Conservation (phyloP, 116 monocot species). For the Posidonia oceanica region DNA sequence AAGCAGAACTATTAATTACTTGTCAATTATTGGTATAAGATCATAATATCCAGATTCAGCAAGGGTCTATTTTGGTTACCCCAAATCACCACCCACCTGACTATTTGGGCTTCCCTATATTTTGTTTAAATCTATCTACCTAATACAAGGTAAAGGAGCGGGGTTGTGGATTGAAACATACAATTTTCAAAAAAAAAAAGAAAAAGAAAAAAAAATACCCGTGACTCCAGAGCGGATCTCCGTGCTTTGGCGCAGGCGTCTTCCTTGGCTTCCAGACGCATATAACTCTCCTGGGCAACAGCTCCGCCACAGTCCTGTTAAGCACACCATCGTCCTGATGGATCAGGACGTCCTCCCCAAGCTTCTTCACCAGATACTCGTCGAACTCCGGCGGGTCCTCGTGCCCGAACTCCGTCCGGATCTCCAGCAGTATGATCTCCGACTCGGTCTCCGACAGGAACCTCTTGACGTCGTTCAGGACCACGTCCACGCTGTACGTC, state of each 20-base stretch:
- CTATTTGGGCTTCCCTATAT: no score
- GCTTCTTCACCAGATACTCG: slow-evolving; percentile 24
- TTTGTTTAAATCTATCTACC: no score
- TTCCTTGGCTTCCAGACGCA: slow-evolving; percentile 63
- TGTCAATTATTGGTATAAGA: no score
- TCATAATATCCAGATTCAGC: no score
- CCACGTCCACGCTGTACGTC: slow-evolving; percentile 42
- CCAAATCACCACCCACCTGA: no score
- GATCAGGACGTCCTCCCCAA: slow-evolving; percentile 35
- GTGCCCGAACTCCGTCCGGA: slow-evolving; percentile 58
- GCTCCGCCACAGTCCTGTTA: slow-evolving; percentile 37
- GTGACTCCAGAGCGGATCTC: slow-evolving; percentile 33
- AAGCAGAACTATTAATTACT: no score
- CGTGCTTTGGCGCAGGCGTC: slow-evolving; percentile 22
- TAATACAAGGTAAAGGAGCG: no score
- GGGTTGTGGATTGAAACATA: no score
- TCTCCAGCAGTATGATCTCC: slow-evolving; percentile 51
- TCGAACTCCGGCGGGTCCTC: slow-evolving; percentile 46
- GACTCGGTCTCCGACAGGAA: slow-evolving; percentile 37
- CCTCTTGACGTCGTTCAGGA: slow-evolving; percentile 25
- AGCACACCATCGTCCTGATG: slow-evolving; percentile 43
- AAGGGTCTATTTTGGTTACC: no score
- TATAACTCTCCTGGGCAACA: slow-evolving; percentile 43
- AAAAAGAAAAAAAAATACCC: background rate
- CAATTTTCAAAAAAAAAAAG: background rate